Conservation (phyloP, 2,329 filamentous ascomycete genomes). For the Fusarium duplospermum region DNA sequence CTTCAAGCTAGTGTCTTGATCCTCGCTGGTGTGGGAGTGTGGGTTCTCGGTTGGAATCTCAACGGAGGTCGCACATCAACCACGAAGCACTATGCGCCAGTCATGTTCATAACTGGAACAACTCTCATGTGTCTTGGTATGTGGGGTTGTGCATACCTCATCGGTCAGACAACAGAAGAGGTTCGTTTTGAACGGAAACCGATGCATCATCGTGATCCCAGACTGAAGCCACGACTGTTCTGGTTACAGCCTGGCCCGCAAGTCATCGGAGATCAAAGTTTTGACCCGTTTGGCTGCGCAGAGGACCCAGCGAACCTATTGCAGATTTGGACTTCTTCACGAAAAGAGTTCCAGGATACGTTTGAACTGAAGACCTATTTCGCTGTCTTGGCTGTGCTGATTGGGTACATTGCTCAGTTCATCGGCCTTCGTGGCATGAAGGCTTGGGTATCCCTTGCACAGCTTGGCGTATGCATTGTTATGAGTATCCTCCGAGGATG, state of each 20-base stretch:
- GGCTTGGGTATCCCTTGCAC: neutral
- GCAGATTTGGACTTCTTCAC: neutral
- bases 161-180: conserved; percentile 34
- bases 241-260: conserved; percentile 40
- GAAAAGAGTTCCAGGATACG: neutral
- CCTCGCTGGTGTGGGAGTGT: conserved; percentile 31
- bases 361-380: neutral
- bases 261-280: conserved; percentile 40
- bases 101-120: conserved; percentile 37
- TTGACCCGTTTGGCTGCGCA: conserved; percentile 35
- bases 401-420: neutral
- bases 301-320: conserved; percentile 5
- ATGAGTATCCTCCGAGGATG: neutral
- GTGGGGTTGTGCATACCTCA: conserved; percentile 36
- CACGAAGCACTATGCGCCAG: conserved; percentile 21
- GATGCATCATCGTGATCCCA: too few species aligned
- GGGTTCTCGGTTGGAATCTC: conserved; percentile 20
- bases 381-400: neutral
- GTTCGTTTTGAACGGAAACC: conserved; percentile 5
- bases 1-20: conserved; percentile 28
- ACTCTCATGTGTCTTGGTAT: conserved; percentile 31
- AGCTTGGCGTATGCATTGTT: neutral
- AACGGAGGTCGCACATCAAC: neutral
- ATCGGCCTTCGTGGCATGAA: neutral
- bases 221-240: conserved; percentile 2